Percentiles rank a stretch among this genome's conserved stretches.
Conservation (phyloP, 208 protist genomes). For the Crithidia thermophila region DNA sequence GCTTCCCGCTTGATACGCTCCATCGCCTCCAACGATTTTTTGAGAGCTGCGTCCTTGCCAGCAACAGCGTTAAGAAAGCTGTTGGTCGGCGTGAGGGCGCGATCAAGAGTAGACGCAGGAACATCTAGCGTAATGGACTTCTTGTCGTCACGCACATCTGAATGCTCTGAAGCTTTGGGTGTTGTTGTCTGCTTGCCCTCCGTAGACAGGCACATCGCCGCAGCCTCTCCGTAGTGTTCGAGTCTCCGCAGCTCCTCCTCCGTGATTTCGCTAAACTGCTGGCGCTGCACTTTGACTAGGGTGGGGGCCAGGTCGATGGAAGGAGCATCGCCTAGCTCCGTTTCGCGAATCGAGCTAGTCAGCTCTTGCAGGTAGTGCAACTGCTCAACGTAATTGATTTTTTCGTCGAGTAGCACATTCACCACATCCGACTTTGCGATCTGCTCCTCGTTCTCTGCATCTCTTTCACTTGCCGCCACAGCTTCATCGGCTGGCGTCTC, state of each 20-base stretch:
- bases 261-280: conserved; percentile 57
- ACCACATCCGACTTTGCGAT: too few species aligned
- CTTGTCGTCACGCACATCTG: not conserved
- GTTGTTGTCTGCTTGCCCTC: not conserved
- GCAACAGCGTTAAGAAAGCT: conserved; percentile 61
- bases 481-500: not conserved
- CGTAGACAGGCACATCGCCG: conserved; percentile 12
- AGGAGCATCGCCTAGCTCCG: conserved; percentile 31
- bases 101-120: conserved; percentile 46
- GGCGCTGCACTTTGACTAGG: conserved; percentile 51
- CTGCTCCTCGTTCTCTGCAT: not conserved
- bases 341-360: conserved; percentile 33
- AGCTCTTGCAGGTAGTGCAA: conserved; percentile 56
- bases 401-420: conserved; percentile 46
- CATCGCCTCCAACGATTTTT: conserved; percentile 52
- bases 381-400: conserved; percentile 34
- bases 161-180: not conserved
- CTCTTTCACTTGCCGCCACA: too few species aligned
- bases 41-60: conserved; percentile 40
- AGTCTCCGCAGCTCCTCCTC: conserved; percentile 59
- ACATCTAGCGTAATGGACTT: not conserved
- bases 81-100: conserved; percentile 70
- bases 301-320: conserved; percentile 64
- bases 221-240: conserved; percentile 62
- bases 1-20: conserved; percentile 77